phyloP scores from a whole-genome alignment of 768 basidiomycete genomes.

The Lactarius hatsudake region DNA sequence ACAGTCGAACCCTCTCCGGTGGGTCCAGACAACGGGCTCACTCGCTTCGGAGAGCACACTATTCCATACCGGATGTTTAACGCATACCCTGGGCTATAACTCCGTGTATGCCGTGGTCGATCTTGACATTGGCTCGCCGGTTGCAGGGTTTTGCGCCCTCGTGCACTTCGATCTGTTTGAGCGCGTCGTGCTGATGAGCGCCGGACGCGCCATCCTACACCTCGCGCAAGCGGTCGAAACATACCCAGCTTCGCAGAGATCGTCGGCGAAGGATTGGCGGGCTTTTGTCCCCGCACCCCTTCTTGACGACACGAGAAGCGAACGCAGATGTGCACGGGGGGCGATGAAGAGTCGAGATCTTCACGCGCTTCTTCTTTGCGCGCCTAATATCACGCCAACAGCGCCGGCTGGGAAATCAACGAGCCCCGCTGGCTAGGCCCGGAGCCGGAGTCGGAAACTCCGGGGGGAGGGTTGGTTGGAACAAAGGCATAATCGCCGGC shows the following conservation, averaged over 20 bases:
- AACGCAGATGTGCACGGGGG: slow-evolving; percentile 47
- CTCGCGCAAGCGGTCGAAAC: slow-evolving; percentile 21
- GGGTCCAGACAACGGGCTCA: slow-evolving; percentile 26
- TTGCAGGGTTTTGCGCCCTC: slow-evolving; percentile 55
- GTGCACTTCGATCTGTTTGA: slow-evolving; percentile 55
- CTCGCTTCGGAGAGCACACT: slow-evolving; percentile 49
- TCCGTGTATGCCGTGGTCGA: slow-evolving; percentile 52
- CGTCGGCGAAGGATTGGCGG: slow-evolving; percentile 31
- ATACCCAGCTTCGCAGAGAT: slow-evolving; percentile 9
- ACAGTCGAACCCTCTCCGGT: slow-evolving; percentile 40
- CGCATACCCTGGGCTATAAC: slow-evolving; percentile 47
- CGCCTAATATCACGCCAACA: slow-evolving; percentile 58
- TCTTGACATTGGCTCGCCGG: slow-evolving; percentile 54
- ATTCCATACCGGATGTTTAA: slow-evolving; percentile 50
- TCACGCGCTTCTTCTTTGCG: slow-evolving; percentile 43
- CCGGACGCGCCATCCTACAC: slow-evolving; percentile 33
- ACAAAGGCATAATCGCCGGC: slow-evolving; percentile 28
- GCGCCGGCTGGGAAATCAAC: slow-evolving; percentile 50
- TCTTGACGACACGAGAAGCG: slow-evolving; percentile 40
- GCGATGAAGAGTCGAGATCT: no score
- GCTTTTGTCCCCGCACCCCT: no score
- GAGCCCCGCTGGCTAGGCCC: slow-evolving; percentile 30
- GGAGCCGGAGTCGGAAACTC: not conserved
- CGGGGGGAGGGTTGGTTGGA: not conserved
- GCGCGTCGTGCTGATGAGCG: slow-evolving; percentile 58